A percentile compares a stretch with the other conserved stretches of the same genome.
These are phyloP conservation scores for Penicillium sp. DNA, from an alignment of 2,329 filamentous ascomycete genomes.

Conservation along the genomic window DNA sequence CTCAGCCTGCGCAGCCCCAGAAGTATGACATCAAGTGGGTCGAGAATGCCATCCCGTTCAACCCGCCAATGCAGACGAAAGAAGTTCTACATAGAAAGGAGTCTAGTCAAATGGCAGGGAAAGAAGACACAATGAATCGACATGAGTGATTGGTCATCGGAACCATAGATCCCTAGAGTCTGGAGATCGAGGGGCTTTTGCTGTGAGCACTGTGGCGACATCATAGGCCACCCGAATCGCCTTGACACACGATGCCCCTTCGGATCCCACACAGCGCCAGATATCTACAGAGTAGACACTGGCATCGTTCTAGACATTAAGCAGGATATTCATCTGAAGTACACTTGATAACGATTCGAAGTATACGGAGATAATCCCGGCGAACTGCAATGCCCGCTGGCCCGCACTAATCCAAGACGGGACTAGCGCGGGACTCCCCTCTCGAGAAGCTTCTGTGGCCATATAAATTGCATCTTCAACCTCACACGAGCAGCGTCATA, in stretches of 20 bases:
- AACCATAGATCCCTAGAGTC: no score
- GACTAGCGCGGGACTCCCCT: constrained; percentile 27
- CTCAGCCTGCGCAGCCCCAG: not conserved
- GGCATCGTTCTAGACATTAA: no score
- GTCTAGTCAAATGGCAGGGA: not conserved
- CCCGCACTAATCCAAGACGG: not conserved
- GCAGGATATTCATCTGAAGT: no score
- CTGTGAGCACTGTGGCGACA: no score
- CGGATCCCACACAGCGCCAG: not conserved
- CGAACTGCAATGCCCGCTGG: not conserved
- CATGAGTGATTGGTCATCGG: no score
- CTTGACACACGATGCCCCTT: no score
- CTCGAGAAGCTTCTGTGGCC: constrained; percentile 42
- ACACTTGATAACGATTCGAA: not conserved
- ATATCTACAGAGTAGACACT: no score
- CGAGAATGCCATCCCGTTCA: constrained; percentile 3
- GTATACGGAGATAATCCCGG: not conserved
- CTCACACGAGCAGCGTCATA: constrained; percentile 33
- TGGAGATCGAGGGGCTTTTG: no score
- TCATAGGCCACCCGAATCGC: no score
- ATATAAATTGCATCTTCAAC: constrained; percentile 36
- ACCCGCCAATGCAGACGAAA: not conserved
- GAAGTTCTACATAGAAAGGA: not conserved
- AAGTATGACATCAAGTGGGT: constrained; percentile 23
- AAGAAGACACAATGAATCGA: no score